A percentile compares a stretch with the other conserved stretches of the same genome.
These are phyloP conservation scores for Aspergillus egyptiacus DNA, from an alignment of 495 filamentous ascomycete genomes.

Conservation along the genomic window DNA sequence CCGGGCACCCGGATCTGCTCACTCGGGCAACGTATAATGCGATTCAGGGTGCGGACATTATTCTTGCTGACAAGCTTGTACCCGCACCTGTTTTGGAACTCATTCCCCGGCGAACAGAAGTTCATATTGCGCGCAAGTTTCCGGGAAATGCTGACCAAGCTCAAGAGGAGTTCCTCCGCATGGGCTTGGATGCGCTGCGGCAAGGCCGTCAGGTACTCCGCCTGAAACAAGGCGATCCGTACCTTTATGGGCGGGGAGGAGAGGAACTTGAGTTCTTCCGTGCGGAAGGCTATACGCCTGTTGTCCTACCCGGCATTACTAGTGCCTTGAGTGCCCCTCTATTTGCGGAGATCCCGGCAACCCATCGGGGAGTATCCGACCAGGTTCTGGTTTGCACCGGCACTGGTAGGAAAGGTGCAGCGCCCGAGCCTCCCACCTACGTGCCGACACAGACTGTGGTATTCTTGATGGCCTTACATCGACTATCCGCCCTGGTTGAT, in stretches of 20 bases:
- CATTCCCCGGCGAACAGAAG: constrained; percentile 80
- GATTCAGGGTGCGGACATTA: constrained; percentile 74
- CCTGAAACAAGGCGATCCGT: constrained; percentile 94
- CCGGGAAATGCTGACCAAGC: constrained; percentile 93
- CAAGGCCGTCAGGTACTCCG: constrained; percentile 75
- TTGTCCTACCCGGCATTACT: constrained; percentile 86
- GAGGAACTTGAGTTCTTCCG: constrained; percentile 90
- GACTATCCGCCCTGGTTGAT: constrained; percentile 63
- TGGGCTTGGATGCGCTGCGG: constrained; percentile 65
- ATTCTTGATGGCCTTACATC: constrained; percentile 94
- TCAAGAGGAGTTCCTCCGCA: constrained; percentile 80
- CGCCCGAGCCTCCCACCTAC: constrained; percentile 73
- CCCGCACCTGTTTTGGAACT: constrained; percentile 80
- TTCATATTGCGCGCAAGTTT: constrained; percentile 94
- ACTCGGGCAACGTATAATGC: constrained; percentile 85
- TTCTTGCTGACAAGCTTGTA: constrained; percentile 95
- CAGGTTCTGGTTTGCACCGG: constrained; percentile 93
- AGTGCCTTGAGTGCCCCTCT: constrained; percentile 79
- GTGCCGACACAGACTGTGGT: constrained; percentile 74
- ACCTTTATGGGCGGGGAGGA: constrained; percentile 88
- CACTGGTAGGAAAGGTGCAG: constrained; percentile 84
- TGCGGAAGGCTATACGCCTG: constrained; percentile 57
- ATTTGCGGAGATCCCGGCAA: constrained; percentile 81
- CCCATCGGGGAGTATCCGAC: constrained; percentile 84
- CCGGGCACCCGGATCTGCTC: constrained; percentile 85